A percentile compares a stretch with the other conserved stretches of the same genome.
Evolutionary conservation across 305 asterid genomes (phyloP).

Genomic region (Ajuga reptans): DNA sequence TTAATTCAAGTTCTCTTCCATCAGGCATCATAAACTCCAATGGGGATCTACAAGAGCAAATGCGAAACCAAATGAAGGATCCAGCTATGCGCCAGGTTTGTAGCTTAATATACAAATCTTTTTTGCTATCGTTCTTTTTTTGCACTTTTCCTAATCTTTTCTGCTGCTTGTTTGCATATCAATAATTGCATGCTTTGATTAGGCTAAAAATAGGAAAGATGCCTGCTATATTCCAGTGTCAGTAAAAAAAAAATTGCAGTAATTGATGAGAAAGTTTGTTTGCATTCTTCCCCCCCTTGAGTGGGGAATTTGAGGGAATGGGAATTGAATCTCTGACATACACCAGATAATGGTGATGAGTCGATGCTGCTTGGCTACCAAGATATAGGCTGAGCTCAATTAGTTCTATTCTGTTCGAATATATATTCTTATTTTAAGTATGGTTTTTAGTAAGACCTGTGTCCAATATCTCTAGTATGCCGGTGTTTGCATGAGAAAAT

Average conservation of each 20-base stretch:
- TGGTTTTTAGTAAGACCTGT: too few species aligned
- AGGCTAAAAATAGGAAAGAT: background rate
- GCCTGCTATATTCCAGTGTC: background rate
- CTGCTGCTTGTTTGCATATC: background rate
- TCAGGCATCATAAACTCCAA: conserved; percentile 42
- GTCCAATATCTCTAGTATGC: too few species aligned
- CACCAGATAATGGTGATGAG: too few species aligned
- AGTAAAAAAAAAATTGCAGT: background rate
- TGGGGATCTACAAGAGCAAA: conserved; percentile 78
- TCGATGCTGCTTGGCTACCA: too few species aligned
- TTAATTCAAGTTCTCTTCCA: conserved; percentile 34
- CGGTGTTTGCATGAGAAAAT: too few species aligned
- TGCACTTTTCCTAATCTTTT: background rate
- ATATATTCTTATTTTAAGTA: background rate
- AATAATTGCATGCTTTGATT: background rate
- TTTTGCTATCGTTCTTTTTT: background rate
- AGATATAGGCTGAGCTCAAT: too few species aligned
- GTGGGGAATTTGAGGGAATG: too few species aligned
- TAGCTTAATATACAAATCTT: background rate
- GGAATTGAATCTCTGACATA: too few species aligned
- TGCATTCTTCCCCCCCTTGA: background rate
- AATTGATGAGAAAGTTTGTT: background rate
- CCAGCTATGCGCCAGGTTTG: conserved; percentile 93
- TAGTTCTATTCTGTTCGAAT: background rate
- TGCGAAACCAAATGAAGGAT: conserved; percentile 92